These are phyloP conservation scores for Haematococcus sp. DNA, from an alignment of 139 green algal genomes.

Conservation along the genomic window DNA sequence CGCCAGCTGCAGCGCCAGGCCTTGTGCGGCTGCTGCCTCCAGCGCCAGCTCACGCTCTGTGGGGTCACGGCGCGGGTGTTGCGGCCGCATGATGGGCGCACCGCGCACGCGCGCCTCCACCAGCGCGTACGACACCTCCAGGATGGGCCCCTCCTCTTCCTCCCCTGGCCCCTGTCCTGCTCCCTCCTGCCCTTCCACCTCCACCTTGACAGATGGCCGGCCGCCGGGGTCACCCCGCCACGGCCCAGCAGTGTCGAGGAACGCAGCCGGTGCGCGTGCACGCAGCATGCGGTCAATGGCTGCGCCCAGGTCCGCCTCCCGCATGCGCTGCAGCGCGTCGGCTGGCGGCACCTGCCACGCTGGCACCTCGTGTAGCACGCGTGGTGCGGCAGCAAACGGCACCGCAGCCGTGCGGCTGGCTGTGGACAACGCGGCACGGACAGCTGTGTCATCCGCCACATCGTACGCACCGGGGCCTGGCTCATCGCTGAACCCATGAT, in stretches of 20 bases:
- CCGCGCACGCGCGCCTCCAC: slow-evolving; percentile 21
- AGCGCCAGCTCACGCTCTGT: neutral
- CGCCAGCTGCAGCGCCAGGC: slow-evolving; percentile 1
- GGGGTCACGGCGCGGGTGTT: neutral
- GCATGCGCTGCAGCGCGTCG: neutral
- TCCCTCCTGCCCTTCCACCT: slow-evolving; percentile 2
- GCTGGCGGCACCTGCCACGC: neutral
- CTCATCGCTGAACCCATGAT: neutral
- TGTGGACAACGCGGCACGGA: neutral
- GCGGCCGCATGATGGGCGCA: slow-evolving; percentile 15
- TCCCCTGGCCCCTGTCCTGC: neutral
- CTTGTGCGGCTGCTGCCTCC: neutral
- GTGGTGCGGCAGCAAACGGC: neutral
- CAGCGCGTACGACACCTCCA: slow-evolving; percentile 3
- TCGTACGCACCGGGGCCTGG: neutral
- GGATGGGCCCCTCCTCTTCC: no score
- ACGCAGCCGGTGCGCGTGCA: neutral
- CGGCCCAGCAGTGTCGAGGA: neutral
- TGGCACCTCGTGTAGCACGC: neutral
- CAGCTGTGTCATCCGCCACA: neutral
- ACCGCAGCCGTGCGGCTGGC: neutral
- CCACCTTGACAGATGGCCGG: neutral
- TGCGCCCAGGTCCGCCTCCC: neutral
- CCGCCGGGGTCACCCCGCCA: neutral
- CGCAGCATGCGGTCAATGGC: neutral